phyloP scores from a whole-genome alignment of 2,329 filamentous ascomycete genomes.

The Cladosporium sp. region DNA sequence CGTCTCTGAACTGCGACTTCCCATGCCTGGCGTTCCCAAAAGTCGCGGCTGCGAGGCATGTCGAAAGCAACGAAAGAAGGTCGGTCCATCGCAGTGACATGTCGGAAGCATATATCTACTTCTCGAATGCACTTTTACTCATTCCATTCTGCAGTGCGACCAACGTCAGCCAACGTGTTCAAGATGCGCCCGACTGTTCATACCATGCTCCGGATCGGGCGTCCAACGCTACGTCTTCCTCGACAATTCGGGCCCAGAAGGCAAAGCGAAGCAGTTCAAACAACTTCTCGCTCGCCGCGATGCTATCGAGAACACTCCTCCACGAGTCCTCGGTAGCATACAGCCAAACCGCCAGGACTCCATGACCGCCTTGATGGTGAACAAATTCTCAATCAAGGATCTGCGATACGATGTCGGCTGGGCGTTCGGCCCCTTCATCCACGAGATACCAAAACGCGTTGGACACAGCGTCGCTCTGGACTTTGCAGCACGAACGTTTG shows the following conservation, averaged over 20 bases:
- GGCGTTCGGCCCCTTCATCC: constrained; percentile 22
- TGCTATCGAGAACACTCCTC: background rate
- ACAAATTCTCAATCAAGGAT: constrained; percentile 15
- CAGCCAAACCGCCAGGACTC: background rate
- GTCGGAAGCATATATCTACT: background rate
- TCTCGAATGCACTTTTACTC: background rate
- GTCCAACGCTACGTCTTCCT: constrained; percentile 24
- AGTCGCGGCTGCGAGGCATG: constrained; percentile 25
- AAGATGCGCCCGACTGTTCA: constrained; percentile 22
- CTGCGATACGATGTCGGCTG: constrained; percentile 18
- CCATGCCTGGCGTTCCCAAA: constrained; percentile 34
- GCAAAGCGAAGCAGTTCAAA: background rate
- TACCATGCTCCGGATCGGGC: constrained; percentile 23
- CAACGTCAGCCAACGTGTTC: constrained; percentile 19
- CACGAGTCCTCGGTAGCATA: background rate
- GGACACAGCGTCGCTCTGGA: constrained; percentile 23
- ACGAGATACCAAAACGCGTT: constrained; percentile 18
- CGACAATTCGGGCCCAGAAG: background rate
- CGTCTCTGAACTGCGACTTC: background rate
- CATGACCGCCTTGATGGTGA: constrained; percentile 3
- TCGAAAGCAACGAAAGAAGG: constrained; percentile 26
- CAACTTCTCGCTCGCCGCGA: background rate
- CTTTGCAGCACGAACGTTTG: constrained; percentile 15
- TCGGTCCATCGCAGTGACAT: background rate
- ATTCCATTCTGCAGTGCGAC: constrained; percentile 21